A percentile compares a stretch with the other conserved stretches of the same genome.
phyloP scores from a whole-genome alignment of 257 asterid genomes.

The Linaria vulgaris region DNA sequence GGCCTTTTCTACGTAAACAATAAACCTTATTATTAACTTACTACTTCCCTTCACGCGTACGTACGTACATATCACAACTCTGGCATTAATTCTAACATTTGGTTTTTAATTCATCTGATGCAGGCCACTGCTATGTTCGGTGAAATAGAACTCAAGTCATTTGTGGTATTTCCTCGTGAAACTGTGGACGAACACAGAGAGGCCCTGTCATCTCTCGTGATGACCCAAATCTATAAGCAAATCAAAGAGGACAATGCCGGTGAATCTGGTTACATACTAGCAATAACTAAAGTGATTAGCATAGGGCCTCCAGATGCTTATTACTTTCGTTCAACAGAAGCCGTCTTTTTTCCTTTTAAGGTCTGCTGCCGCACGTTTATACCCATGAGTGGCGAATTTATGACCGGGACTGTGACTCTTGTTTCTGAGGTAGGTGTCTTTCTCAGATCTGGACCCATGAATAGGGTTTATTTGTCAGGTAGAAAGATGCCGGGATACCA shows the following conservation, averaged over 20 bases:
- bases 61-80: no score
- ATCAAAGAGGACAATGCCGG: slow-evolving; percentile 37
- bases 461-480: slow-evolving; percentile 43
- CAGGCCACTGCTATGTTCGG: slow-evolving; percentile 47
- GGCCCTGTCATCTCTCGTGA: slow-evolving; percentile 39
- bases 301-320: slow-evolving; percentile 46
- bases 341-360: slow-evolving; percentile 48
- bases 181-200: slow-evolving; percentile 29
- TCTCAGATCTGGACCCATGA: slow-evolving; percentile 85
- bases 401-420: slow-evolving; percentile 52
- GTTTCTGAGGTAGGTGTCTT: slow-evolving; percentile 43
- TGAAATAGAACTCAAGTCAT: slow-evolving; percentile 23
- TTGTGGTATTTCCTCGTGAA: slow-evolving; percentile 43
- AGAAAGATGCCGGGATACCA: slow-evolving; percentile 55
- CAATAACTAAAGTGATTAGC: slow-evolving; percentile 58
- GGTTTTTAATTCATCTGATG: slow-evolving; percentile 19
- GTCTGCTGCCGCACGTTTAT: slow-evolving; percentile 47
- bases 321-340: slow-evolving; percentile 17
- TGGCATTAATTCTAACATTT: background rate
- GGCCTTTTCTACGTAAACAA: no score
- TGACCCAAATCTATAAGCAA: slow-evolving; percentile 38
- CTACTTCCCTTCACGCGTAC: no score
- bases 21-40: no score
- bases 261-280: slow-evolving; percentile 58
- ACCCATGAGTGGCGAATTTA: slow-evolving; percentile 62